Conservation (phyloP, 768 basidiomycete genomes). For the Rhodotorula sphaerocarpa region DNA sequence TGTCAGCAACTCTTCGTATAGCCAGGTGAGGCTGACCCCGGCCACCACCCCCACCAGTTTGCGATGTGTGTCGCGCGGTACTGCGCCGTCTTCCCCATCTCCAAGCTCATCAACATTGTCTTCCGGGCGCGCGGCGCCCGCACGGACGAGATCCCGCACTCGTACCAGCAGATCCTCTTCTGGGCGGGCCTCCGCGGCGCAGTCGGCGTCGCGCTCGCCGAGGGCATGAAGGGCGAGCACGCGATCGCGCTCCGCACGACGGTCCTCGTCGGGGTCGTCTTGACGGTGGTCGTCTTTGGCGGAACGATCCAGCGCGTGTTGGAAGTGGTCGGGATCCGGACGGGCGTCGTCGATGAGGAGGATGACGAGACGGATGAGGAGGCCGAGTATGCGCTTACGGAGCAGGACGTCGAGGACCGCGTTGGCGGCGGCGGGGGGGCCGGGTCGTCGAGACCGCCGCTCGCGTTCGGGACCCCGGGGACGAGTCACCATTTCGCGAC, state of each 20-base stretch:
- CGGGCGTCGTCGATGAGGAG: slow-evolving; percentile 87
- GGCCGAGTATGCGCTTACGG: slow-evolving; percentile 12
- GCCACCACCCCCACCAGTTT: slow-evolving; percentile 46
- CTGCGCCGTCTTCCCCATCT: slow-evolving; percentile 88
- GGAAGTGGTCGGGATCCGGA: slow-evolving; percentile 89
- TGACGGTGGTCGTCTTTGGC: slow-evolving; percentile 89
- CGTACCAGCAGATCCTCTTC: slow-evolving; percentile 99
- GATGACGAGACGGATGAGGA: slow-evolving; percentile 51
- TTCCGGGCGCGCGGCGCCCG: slow-evolving; percentile 76
- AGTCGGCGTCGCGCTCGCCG: slow-evolving; percentile 93
- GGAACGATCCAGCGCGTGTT: slow-evolving; percentile 97
- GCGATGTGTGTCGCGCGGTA: slow-evolving; percentile 92
- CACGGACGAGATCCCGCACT: slow-evolving; percentile 84
- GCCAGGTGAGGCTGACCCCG: too few species aligned
- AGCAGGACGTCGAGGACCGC: slow-evolving; percentile 8
- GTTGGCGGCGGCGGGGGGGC: slow-evolving; percentile 5
- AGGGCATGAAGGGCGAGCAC: slow-evolving; percentile 84
- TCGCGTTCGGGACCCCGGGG: neutral
- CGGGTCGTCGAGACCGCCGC: neutral
- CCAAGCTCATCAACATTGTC: slow-evolving; percentile 89
- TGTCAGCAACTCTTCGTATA: neutral
- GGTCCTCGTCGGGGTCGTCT: slow-evolving; percentile 87
- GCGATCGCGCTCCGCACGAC: slow-evolving; percentile 85
- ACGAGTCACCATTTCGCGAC: neutral
- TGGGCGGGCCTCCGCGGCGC: slow-evolving; percentile 97